Evolutionary conservation across 176 grass and related monocot species (phyloP), one percentile per base, ranked within the genome.

Genomic region (Pontederia crassipes): DNA sequence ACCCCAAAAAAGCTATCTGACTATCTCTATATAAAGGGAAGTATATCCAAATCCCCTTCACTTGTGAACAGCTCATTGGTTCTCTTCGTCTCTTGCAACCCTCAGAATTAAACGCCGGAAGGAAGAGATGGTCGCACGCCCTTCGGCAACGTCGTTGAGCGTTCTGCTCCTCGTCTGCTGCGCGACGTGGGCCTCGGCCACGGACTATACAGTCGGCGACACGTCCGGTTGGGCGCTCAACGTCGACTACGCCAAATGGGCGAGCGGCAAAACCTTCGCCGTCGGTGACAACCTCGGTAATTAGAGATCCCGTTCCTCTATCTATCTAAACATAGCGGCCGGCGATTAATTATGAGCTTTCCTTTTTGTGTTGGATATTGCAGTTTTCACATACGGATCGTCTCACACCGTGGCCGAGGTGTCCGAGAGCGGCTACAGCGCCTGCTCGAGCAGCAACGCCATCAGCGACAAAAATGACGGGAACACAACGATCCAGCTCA

Each of bases 331-430:
- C 20, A 24, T 24, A 24, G 20, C 20, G 20, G 20, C 20, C 20
- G 20, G 20, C 20, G 20, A 24, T 24, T 24, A 24, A 24, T 24
- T 24, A 24, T 24, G 32, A 40, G 32, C 32, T 40, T 40, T 40
- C 5, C 2, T 12, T 17, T 15, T 15, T 6, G n/a, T 14, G 6
- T 14, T 54, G 11, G 9, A 4, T 12, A 54, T 11, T 77, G 58
- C 87, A 98, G 93, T 52, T 66, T 98, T 98, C 77, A 79, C 53
- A 48, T 98, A 62, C 58, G 20, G n/a, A 16, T 68, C 58, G 14
- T 1, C 0, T 16, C 57, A 79, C 82, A 89, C 82, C 7, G 82
- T 98, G 49, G 66, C 68, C 2, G 79, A 77, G 63, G 93, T 98
- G 46, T n/a, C 0, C 46, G 45, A 75, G 74, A 67, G 53, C 54